Evolutionary conservation across 176 grass and related monocot genomes (phyloP), one percentile per base, ranked within the genome.

Genomic region (Sorghum bicolor): DNA sequence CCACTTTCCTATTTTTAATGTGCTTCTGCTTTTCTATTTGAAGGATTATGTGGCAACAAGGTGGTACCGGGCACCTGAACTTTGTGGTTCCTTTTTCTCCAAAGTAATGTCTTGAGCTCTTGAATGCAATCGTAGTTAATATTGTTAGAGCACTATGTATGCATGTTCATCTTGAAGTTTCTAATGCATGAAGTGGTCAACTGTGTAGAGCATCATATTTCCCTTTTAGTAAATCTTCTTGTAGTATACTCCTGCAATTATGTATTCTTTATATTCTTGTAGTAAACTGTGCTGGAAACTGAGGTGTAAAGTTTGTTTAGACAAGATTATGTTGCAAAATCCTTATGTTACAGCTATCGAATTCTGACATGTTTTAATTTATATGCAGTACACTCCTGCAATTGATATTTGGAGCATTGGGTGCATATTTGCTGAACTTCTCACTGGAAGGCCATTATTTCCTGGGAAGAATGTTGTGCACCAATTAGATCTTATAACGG

Each of bases 31-130:
- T 84, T 86, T 15, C 55, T 47, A 10, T 84, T 29, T 83, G 14
- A 90, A 98, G 96, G 96, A 98, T 85, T 98, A 98, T 90, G 96
- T 98, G 74, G 96, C 96, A 80, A 98, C 96, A 85, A 90, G 96
- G 64, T 98, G 96, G 96, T 98, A 98, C 34, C 93, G 96, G 34
- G 96, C 96, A 69, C 96, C 96, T 88, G 96, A 98, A 95, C 79
- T 98, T 72, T 95, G 96, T 80, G 96, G 96, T 74, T 98, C 93
- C 13, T 98, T 98, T 79, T 98, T 95, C 87, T 98, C 96, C 60
- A 98, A 95, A 62, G 96, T 93, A 91, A 91, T 63, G 74, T 83
- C 62, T 79, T 85, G 1, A 69, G 22, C 20, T 83, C 63, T 26
- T 69, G 14, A 75, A 41, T 31, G 22, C 15, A 84, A 64, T 73